Percentiles rank a stretch among this genome's conserved stretches.
phyloP scores from a whole-genome alignment of 208 protist species.

The Crithidia acanthocephali region DNA sequence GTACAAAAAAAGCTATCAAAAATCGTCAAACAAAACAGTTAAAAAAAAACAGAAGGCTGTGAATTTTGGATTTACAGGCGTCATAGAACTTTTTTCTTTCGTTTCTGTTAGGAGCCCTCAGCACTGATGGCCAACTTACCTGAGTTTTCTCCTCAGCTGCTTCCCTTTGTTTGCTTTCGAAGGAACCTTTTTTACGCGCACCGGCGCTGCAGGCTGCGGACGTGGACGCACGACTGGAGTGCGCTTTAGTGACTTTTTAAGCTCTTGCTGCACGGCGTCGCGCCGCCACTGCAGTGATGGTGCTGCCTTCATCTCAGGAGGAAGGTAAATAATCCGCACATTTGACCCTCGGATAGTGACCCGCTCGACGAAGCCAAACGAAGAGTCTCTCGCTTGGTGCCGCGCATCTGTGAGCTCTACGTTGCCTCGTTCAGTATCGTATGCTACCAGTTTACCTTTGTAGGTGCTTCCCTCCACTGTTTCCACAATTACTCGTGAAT shows the following conservation, averaged over 20 bases:
- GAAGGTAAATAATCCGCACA: slow-evolving; percentile 63
- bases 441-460: slow-evolving; percentile 47
- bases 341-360: slow-evolving; percentile 49
- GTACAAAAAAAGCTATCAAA: background rate
- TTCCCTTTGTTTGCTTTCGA: slow-evolving; percentile 27
- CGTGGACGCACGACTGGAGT: slow-evolving; percentile 8
- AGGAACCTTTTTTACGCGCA: slow-evolving; percentile 21
- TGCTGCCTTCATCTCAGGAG: slow-evolving; percentile 59
- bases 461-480: slow-evolving; percentile 54
- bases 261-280: slow-evolving; percentile 46
- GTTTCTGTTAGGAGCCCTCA: slow-evolving; percentile 2
- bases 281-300: slow-evolving; percentile 57
- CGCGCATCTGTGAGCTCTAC: slow-evolving; percentile 64
- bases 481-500: slow-evolving; percentile 57
- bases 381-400: slow-evolving; percentile 58
- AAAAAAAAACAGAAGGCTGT: background rate
- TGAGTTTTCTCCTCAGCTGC: slow-evolving; percentile 30
- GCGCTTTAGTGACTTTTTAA: slow-evolving; percentile 46
- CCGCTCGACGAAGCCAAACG: slow-evolving; percentile 55
- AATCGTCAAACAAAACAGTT: background rate
- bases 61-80: background rate
- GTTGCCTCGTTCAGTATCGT: slow-evolving; percentile 57
- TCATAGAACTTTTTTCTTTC: slow-evolving; percentile 19
- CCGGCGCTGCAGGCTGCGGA: background rate
- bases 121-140: slow-evolving; percentile 14